Percentiles rank a stretch among this genome's conserved stretches.
Conservation (phyloP, 2,329 filamentous ascomycete genomes). For the Arthrobotrys megalospora region DNA sequence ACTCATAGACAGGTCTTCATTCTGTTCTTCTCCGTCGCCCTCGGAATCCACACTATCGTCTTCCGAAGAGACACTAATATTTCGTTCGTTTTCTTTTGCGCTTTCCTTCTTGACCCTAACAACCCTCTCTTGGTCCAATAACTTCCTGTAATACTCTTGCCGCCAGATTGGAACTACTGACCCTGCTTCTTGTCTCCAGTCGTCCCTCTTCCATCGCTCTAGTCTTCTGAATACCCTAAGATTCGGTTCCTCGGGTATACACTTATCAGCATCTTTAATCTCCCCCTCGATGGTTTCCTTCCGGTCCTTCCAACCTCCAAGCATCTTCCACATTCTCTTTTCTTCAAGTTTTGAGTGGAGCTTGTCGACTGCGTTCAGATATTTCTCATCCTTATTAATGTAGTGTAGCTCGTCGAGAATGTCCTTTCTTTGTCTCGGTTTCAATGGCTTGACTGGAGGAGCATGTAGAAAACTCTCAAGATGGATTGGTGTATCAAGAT, state of each 20-base stretch:
- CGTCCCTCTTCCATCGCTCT: slow-evolving; percentile 52
- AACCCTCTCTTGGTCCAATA: slow-evolving; percentile 39
- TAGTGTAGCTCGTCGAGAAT: slow-evolving; percentile 53
- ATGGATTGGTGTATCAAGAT: slow-evolving; percentile 45
- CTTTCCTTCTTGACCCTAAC: slow-evolving; percentile 21
- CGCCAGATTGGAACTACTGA: slow-evolving; percentile 47
- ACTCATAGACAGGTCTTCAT: neutral
- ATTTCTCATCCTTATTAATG: slow-evolving; percentile 53
- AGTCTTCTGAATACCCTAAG: slow-evolving; percentile 32
- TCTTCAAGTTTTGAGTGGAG: slow-evolving; percentile 44
- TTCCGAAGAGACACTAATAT: neutral
- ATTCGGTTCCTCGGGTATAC: slow-evolving; percentile 44
- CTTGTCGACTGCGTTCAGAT: slow-evolving; percentile 51
- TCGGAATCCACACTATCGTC: neutral
- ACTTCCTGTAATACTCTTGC: slow-evolving; percentile 46
- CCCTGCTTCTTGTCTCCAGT: slow-evolving; percentile 40
- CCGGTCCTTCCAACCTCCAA: slow-evolving; percentile 41
- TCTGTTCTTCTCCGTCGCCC: neutral
- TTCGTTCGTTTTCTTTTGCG: neutral
- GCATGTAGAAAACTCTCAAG: slow-evolving; percentile 41
- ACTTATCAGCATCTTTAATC: slow-evolving; percentile 19
- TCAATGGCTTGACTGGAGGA: slow-evolving; percentile 3
- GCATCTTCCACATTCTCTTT: slow-evolving; percentile 50
- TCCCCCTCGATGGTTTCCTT: slow-evolving; percentile 23
- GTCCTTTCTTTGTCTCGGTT: slow-evolving; percentile 20